Base-by-base conservation (phyloP, 768 basidiomycete genomes). In the Lentinula aciculospora region DNA sequence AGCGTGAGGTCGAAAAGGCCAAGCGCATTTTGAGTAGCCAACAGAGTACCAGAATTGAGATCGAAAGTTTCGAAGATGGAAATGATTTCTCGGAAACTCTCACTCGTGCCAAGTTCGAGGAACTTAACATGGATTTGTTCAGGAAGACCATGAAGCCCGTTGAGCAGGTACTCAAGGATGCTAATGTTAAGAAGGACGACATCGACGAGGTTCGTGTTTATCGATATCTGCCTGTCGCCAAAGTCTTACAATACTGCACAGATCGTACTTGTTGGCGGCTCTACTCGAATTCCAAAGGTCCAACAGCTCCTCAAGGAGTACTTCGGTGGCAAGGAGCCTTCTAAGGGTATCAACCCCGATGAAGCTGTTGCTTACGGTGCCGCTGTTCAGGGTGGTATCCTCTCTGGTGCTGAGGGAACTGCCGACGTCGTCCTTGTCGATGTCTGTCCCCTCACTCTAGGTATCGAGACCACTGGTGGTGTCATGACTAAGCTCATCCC, bases 101-200 rank as follows among this genome's bases (percentile, higher is more conserved):
- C 31, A 98, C 96, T 54, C 86, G 96, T 56, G 96, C 96, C 78
- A 98, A 97, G 76, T 98, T 99, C 70, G 96, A 98, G 73, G 95
- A 98, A 73, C 81, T 98, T 63, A 97, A 96, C 85, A 89, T 97
- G 79, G 96, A 99, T 67, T 85, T 98, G 53, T 99, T 99, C 90
- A 83, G 96, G 68, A 96, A 96, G 84, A 99, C 96, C 32, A 93
- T 98, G 92, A 95, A 95, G 80, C 96, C 96, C 62, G 96, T 98
- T 61, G 95, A 98, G 74, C 96, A 98, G 74, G 96, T 98, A 21
- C 80, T 98, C 66, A 97, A 97, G 86, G 96, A 98, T 68, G 90
- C 96, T 62, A 89, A 89, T 65, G 88, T 98, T 70, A 96, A 95
- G 86, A 99, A 98, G 84, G 96, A 98, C 66, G 89, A 94, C 62